Conservation (phyloP, 1,284 basidiomycete genomes). For the Rhodotorula mucilaginosa region DNA sequence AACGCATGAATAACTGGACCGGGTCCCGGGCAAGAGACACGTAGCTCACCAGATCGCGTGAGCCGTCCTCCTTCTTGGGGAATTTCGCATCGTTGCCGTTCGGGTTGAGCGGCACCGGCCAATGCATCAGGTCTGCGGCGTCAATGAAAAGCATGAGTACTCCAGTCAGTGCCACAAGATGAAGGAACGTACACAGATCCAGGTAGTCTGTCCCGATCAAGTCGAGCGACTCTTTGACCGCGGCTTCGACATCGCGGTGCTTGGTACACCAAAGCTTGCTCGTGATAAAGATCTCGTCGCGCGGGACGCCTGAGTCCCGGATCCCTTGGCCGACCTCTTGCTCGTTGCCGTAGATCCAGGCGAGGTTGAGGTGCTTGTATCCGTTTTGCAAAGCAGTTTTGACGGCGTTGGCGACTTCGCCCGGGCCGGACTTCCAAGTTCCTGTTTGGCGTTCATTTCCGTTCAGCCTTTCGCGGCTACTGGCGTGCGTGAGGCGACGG, state of each 20-base stretch:
- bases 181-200: conserved; percentile 64
- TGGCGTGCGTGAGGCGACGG: too few species aligned
- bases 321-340: conserved; percentile 77
- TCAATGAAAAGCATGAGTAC: too few species aligned
- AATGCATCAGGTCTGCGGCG: conserved; percentile 42
- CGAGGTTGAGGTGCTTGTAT: conserved; percentile 72
- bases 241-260: conserved; percentile 64
- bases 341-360: conserved; percentile 54
- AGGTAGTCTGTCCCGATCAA: conserved; percentile 74
- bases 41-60: conserved; percentile 44
- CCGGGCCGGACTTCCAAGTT: conserved; percentile 72
- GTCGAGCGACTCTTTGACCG: conserved; percentile 66
- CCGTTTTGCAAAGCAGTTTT: conserved; percentile 69
- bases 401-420: conserved; percentile 51
- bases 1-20: not conserved
- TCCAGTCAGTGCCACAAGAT: too few species aligned
- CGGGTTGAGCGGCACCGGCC: conserved; percentile 60
- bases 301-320: conserved; percentile 68
- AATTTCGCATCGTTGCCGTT: conserved; percentile 69
- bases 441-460: conserved; percentile 48
- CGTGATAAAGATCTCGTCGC: conserved; percentile 77
- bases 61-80: conserved; percentile 66
- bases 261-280: conserved; percentile 59
- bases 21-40: not conserved
- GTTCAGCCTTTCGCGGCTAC: not conserved